These are phyloP conservation scores for Erythrobasidium hasegawianum DNA, from an alignment of 1,284 basidiomycete species.

Conservation along the genomic window DNA sequence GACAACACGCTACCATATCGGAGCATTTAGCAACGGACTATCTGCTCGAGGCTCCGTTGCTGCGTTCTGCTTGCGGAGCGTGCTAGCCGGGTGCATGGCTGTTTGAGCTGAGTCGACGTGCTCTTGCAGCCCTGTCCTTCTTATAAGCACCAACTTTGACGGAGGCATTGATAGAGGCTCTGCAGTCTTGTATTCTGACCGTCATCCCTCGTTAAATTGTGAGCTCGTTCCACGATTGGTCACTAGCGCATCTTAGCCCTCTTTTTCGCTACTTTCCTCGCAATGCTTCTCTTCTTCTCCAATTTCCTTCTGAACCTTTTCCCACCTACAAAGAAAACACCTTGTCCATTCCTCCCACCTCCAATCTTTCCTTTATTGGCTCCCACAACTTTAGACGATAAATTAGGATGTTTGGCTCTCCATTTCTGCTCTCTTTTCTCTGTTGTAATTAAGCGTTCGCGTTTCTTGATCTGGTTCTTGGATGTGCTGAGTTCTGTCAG, in stretches of 20 bases:
- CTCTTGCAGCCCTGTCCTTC: no score
- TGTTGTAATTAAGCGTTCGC: constrained; percentile 35
- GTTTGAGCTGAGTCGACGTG: no score
- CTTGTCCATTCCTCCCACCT: background rate
- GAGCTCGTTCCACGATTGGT: no score
- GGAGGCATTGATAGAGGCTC: no score
- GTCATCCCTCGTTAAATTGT: no score
- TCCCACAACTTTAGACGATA: constrained; percentile 8
- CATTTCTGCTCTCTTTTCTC: constrained; percentile 38
- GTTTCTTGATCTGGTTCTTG: constrained; percentile 42
- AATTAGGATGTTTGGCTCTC: constrained; percentile 20
- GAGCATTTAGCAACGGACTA: no score
- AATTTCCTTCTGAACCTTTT: constrained; percentile 1
- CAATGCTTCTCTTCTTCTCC: constrained; percentile 18
- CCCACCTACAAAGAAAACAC: constrained; percentile 22
- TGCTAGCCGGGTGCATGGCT: no score
- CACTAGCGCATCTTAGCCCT: constrained; percentile 6
- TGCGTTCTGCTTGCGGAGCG: no score
- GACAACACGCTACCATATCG: no score
- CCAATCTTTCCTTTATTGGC: constrained; percentile 9
- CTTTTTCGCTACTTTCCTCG: constrained; percentile 29
- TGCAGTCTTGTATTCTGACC: no score
- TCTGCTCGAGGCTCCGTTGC: no score
- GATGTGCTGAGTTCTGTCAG: constrained; percentile 34
- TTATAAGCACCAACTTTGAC: no score